Evolutionary conservation across 805 yeast species (phyloP).

Genomic region (Candida ipomoeae): DNA sequence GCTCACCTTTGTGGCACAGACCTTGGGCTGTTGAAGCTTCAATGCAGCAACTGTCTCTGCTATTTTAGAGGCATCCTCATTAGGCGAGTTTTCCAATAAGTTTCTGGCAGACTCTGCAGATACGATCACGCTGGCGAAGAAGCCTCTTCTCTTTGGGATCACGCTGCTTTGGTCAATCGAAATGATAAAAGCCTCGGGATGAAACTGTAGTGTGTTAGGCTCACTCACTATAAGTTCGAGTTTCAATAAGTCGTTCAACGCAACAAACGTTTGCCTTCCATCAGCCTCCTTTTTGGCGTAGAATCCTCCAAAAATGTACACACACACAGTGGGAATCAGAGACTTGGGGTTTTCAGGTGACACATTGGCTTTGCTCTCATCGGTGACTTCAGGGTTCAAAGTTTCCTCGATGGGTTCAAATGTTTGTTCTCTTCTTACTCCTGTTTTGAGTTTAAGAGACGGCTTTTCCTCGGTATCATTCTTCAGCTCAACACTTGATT

Average conservation of each 20-base stretch:
- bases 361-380: constrained; percentile 7
- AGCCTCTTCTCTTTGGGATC: constrained; percentile 39
- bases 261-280: constrained; percentile 23
- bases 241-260: constrained; percentile 32
- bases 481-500: background rate
- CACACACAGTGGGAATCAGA: constrained; percentile 21
- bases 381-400: background rate
- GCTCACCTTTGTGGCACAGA: background rate
- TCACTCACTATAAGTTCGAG: constrained; percentile 30
- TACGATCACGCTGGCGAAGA: constrained; percentile 32
- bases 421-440: background rate
- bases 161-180: constrained; percentile 7
- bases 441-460: background rate
- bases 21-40: background rate
- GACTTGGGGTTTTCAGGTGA: constrained; percentile 12
- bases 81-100: background rate
- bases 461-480: background rate
- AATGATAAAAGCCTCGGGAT: constrained; percentile 21
- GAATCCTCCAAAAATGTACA: constrained; percentile 42
- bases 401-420: constrained; percentile 1
- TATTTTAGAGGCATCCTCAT: background rate
- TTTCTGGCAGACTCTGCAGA: constrained; percentile 2
- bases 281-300: constrained; percentile 7
- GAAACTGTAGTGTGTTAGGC: constrained; percentile 12
- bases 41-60: background rate